Evolutionary conservation across 2,329 filamentous ascomycete species (phyloP).

Genomic region (Bimuria novae-zelandiae): DNA sequence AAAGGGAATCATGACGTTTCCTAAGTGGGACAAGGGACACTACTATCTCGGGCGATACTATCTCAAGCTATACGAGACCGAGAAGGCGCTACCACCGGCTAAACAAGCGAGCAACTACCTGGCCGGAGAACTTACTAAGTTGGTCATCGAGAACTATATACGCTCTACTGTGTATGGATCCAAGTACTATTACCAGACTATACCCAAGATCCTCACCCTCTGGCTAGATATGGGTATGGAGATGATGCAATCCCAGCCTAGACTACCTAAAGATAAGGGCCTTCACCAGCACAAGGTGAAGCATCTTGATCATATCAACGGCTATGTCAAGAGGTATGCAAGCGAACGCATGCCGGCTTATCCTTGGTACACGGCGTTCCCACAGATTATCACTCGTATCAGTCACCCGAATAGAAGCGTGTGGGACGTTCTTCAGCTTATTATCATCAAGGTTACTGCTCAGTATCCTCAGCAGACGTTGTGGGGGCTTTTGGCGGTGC

Average conservation of each 20-base stretch:
- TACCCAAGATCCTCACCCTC: constrained; percentile 87
- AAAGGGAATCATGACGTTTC: constrained; percentile 70
- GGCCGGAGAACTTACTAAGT: constrained; percentile 80
- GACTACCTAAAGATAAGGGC: constrained; percentile 34
- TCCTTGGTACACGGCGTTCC: constrained; percentile 80
- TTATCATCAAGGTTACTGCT: constrained; percentile 84
- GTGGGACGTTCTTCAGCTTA: constrained; percentile 74
- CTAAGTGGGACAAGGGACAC: constrained; percentile 92
- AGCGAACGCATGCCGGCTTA: constrained; percentile 68
- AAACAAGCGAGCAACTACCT: constrained; percentile 66
- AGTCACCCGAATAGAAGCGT: constrained; percentile 81
- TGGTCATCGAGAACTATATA: constrained; percentile 93
- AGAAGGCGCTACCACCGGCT: constrained; percentile 74
- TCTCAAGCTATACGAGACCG: constrained; percentile 91
- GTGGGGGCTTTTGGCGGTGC: constrained; percentile 87
- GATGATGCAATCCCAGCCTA: constrained; percentile 50
- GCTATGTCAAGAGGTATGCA: constrained; percentile 79
- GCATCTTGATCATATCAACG: constrained; percentile 53
- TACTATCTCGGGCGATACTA: constrained; percentile 98
- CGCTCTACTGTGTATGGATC: constrained; percentile 85
- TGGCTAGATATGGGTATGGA: constrained; percentile 91
- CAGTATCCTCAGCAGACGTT: constrained; percentile 88
- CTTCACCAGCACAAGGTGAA: constrained; percentile 33
- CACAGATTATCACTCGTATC: constrained; percentile 95
- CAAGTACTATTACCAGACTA: constrained; percentile 93